Conservation (phyloP, 768 basidiomycete species). For the Boletellus emodensis region DNA sequence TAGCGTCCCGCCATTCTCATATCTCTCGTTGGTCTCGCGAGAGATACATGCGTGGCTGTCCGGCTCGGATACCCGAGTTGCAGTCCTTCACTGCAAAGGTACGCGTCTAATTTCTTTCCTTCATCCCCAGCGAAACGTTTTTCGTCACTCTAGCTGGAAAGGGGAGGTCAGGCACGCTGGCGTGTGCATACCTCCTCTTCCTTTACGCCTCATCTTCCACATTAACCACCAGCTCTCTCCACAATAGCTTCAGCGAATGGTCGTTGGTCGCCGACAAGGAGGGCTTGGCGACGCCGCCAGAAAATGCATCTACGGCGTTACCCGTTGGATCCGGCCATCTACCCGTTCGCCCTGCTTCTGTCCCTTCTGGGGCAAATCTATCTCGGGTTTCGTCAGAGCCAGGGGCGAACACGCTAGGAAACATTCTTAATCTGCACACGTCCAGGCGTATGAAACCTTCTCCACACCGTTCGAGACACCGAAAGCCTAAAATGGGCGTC, state of each 20-base stretch:
- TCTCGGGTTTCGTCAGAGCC: conserved; percentile 18
- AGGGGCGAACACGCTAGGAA: conserved; percentile 39
- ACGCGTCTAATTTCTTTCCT: conserved; percentile 3
- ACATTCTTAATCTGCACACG: conserved; percentile 66
- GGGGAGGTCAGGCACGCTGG: conserved; percentile 82
- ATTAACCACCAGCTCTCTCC: conserved; percentile 12
- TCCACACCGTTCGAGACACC: background rate
- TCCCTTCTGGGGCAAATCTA: conserved; percentile 2
- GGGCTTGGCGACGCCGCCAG: conserved; percentile 9
- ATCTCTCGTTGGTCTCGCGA: conserved; percentile 66
- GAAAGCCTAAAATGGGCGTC: conserved; percentile 52
- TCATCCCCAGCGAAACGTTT: conserved; percentile 2
- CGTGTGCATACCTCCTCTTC: conserved; percentile 77
- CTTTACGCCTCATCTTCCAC: conserved; percentile 46
- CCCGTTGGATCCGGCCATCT: background rate
- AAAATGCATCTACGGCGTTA: background rate
- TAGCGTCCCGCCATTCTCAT: conserved; percentile 73
- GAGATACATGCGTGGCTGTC: conserved; percentile 75
- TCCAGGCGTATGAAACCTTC: conserved; percentile 59
- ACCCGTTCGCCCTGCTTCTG: background rate
- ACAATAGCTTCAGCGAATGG: conserved; percentile 19
- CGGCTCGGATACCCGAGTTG: conserved; percentile 61
- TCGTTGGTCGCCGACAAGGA: conserved; percentile 21
- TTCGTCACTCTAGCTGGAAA: conserved; percentile 54
- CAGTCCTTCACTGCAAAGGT: conserved; percentile 89